Percentiles rank a stretch among this genome's conserved stretches.
These are phyloP conservation scores for Metrosideros polymorpha DNA, from an alignment of 441 rosid genomes.

Conservation along the genomic window DNA sequence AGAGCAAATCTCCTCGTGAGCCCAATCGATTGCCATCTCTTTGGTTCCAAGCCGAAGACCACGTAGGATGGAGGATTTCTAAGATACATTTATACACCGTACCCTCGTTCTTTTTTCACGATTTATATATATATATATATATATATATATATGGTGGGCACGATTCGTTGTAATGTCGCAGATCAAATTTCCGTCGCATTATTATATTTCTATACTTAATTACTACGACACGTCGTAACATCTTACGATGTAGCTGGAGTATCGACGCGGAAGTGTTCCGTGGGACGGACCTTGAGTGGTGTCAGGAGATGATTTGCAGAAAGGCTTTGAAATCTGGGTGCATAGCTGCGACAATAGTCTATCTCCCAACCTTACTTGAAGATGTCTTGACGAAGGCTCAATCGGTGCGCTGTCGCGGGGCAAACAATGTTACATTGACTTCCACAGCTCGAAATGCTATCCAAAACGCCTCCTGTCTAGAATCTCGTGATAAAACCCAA, in stretches of 20 bases:
- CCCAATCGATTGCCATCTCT: neutral
- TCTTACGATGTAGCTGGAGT: fast-evolving
- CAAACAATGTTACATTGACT: neutral
- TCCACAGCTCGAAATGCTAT: fast-evolving
- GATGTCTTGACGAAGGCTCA: fast-evolving
- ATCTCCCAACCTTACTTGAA: neutral
- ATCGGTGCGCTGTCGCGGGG: fast-evolving
- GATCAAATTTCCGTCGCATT: fast-evolving
- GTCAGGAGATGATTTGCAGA: fast-evolving
- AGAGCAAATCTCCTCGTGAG: too few relatives aligned
- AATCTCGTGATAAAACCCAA: fast-evolving
- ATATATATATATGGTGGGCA: fast-evolving
- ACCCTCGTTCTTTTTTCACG: fast-evolving
- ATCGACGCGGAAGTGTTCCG: fast-evolving
- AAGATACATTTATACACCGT: fast-evolving
- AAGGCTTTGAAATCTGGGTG: neutral
- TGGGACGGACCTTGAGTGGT: fast-evolving
- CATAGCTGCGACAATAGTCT: neutral
- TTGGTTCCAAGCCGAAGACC: neutral
- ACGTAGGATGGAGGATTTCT: neutral
- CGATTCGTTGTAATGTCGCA: fast-evolving
- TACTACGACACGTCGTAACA: fast-evolving
- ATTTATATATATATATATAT: too few relatives aligned
- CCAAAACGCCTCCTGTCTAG: fast-evolving
- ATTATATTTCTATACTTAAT: neutral